phyloP scores from a whole-genome alignment of 768 basidiomycete genomes.

The Mycena chlorophos region DNA sequence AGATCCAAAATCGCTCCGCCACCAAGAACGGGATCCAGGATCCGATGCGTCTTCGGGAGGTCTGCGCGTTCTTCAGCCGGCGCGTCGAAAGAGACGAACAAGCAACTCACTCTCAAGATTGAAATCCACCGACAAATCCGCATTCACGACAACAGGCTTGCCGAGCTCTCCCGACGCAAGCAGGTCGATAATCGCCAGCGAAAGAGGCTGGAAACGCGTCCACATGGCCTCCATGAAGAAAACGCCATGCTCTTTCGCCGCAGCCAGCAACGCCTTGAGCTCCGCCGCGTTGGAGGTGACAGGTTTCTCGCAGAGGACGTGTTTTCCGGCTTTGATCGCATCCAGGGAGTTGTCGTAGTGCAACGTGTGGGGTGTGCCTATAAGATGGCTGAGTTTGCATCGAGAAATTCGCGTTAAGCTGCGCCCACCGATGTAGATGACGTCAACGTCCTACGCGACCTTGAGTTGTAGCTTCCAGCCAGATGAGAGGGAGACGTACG shows the following conservation, averaged over 20 bases:
- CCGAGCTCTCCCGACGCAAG: constrained; percentile 66
- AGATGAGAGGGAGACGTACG: constrained; percentile 36
- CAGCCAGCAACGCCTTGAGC: constrained; percentile 65
- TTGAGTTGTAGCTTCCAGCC: no score
- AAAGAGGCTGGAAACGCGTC: constrained; percentile 80
- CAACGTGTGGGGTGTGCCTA: constrained; percentile 81
- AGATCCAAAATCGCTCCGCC: constrained; percentile 85
- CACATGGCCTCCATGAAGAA: constrained; percentile 95
- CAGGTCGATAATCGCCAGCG: constrained; percentile 61
- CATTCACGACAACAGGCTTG: constrained; percentile 63
- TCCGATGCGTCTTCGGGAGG: constrained; percentile 67
- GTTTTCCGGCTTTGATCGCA: constrained; percentile 77
- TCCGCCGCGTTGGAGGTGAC: constrained; percentile 79
- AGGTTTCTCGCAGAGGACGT: constrained; percentile 89
- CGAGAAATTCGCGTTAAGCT: no score
- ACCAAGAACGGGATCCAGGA: constrained; percentile 76
- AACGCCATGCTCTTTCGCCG: constrained; percentile 75
- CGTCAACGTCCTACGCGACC: constrained; percentile 62
- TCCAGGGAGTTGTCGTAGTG: constrained; percentile 79
- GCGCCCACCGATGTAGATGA: constrained; percentile 70
- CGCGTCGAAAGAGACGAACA: background rate
- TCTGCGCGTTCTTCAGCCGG: constrained; percentile 39
- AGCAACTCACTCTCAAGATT: constrained; percentile 56
- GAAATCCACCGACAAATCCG: constrained; percentile 76
- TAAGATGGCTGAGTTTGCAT: background rate